A percentile compares a stretch with the other conserved stretches of the same genome.
These are phyloP conservation scores for Sporothrix dimorphospora DNA, from an alignment of 2,329 filamentous ascomycete genomes.

Conservation along the genomic window DNA sequence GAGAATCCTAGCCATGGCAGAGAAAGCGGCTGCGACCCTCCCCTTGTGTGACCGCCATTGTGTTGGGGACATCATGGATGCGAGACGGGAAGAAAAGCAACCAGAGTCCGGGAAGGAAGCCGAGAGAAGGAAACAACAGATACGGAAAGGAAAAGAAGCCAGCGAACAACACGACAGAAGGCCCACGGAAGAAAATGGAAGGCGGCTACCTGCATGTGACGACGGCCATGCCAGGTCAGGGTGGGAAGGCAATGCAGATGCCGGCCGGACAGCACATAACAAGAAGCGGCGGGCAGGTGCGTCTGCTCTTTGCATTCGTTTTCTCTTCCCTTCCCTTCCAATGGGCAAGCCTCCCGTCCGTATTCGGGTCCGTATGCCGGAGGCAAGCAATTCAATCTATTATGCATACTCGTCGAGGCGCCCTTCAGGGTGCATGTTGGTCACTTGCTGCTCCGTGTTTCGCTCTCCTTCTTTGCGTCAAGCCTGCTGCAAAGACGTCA, in stretches of 20 bases:
- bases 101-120: background rate
- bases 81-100: background rate
- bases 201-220: conserved; percentile 1
- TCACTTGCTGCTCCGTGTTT: background rate
- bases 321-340: background rate
- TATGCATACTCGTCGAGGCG: background rate
- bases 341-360: background rate
- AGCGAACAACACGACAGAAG: background rate
- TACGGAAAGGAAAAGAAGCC: background rate
- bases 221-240: background rate
- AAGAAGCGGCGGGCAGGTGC: background rate
- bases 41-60: background rate
- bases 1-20: background rate
- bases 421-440: background rate
- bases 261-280: background rate
- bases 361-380: background rate
- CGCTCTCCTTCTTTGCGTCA: background rate
- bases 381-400: background rate
- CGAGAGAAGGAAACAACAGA: background rate
- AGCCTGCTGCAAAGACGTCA: background rate
- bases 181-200: background rate
- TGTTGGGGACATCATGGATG: background rate
- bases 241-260: background rate
- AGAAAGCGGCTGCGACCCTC: background rate
- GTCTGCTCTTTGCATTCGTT: background rate